Evolutionary conservation across 768 basidiomycete species (phyloP).

Genomic region (Hygrophoropsis aurantiaca): DNA sequence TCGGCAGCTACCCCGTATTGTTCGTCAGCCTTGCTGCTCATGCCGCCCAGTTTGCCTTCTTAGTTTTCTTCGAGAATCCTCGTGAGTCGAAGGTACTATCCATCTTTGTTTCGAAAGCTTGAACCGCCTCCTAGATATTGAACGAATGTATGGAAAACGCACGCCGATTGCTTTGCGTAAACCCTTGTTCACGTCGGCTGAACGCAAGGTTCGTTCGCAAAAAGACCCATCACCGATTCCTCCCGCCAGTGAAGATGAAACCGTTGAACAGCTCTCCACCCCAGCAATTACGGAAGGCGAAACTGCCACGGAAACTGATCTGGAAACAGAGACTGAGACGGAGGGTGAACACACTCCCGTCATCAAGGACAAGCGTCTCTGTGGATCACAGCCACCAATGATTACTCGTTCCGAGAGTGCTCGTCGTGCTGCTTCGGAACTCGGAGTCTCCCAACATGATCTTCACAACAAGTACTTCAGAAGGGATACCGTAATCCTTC

Average conservation of each 20-base stretch:
- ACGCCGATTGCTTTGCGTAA: slow-evolving; percentile 87
- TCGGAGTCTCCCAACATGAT: slow-evolving; percentile 76
- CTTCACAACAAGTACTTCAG: slow-evolving; percentile 88
- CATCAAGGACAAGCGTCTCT: background rate
- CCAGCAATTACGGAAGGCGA: slow-evolving; percentile 72
- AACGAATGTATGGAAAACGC: slow-evolving; percentile 89
- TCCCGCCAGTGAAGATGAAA: slow-evolving; percentile 19
- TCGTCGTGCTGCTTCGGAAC: slow-evolving; percentile 22
- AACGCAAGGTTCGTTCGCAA: slow-evolving; percentile 11
- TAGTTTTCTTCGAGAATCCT: slow-evolving; percentile 95
- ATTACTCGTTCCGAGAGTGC: slow-evolving; percentile 31
- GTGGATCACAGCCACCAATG: slow-evolving; percentile 23
- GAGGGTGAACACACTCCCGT: slow-evolving; percentile 36
- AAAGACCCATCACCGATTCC: slow-evolving; percentile 11
- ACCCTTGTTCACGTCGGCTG: slow-evolving; percentile 45
- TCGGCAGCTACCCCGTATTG: slow-evolving; percentile 85
- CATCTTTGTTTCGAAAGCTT: slow-evolving; percentile 4
- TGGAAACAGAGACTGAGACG: slow-evolving; percentile 61
- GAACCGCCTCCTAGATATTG: slow-evolving; percentile 66
- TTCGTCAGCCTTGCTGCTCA: slow-evolving; percentile 95
- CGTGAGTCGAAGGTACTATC: slow-evolving; percentile 57
- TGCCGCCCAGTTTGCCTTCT: slow-evolving; percentile 94
- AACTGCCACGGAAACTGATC: slow-evolving; percentile 69
- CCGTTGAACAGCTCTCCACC: slow-evolving; percentile 42
- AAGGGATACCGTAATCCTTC: slow-evolving; percentile 78